Evolutionary conservation across 2,329 filamentous ascomycete genomes (phyloP), one percentile per base, ranked within the genome.

Genomic region (Paraconiothyrium sp.): DNA sequence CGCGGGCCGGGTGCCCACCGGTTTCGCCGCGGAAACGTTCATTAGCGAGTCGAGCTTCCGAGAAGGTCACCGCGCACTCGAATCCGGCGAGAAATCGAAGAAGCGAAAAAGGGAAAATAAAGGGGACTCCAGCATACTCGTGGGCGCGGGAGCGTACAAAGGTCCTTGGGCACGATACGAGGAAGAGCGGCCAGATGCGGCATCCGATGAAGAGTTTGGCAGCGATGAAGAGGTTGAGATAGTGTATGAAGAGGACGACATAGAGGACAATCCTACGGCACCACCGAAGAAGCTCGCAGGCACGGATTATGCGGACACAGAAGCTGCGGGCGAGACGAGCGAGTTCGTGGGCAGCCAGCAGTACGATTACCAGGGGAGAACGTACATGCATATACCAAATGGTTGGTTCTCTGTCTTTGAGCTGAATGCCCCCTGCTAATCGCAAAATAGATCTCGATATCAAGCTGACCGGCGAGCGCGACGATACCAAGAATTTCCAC

Each of bases 381-480:
- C 94, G 37, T 99, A 97, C 78, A 97, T 99, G 94, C 95, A 99
- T 80, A 86, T 98, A 49, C 95, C 95, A 3, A 93, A 93, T 60
- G 72, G 72, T 75, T 70, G 54, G 70, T 69, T 63, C 13, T 41
- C 20, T 16, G 9, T 9, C n/a, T 16, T 9, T 27, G 6, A 22
- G 27, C 32, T 16, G 27, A 6, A n/a, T n/a, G 30, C 24, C 4
- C 24, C 39, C 49, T 22, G 22, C 64, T 64, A 60, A 67, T 32
- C 20, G n/a, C 32, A 44, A 59, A 4, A 20, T 48, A 65, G 77
- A 79, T 50, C 65, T 79, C 37, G 75, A 76, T 41, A 74, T 79
- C 63, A 76, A 74, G 58, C 84, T 99, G 70, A 87, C 85, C 66
- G 96, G 95, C 80, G 93, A 96, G 63, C 78, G 85, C 48, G 92